Percentiles rank a stretch among this genome's conserved stretches.
Conservation (phyloP, 2,329 filamentous ascomycete genomes). For the Diaporthe ilicicola region DNA sequence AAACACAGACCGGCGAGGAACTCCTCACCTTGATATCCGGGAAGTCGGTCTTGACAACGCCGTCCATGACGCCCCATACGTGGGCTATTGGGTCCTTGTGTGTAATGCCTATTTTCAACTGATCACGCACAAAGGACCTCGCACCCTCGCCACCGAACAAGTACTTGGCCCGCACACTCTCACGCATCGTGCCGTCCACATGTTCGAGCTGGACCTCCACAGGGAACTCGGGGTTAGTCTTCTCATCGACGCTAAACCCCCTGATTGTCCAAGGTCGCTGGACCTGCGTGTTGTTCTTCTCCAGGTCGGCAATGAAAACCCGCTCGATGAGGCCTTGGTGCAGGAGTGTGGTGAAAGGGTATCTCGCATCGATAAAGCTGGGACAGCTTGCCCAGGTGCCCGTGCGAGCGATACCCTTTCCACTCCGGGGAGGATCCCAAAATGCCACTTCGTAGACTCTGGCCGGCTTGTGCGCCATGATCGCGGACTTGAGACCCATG, state of each 20-base stretch:
- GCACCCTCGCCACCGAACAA: conserved; percentile 78
- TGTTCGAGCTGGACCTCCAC: conserved; percentile 82
- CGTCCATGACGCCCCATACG: conserved; percentile 81
- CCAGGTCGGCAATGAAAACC: conserved; percentile 72
- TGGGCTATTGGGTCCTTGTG: conserved; percentile 75
- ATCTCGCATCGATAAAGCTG: conserved; percentile 78
- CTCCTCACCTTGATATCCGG: conserved; percentile 74
- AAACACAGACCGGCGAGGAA: not conserved
- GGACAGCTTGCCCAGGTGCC: conserved; percentile 89
- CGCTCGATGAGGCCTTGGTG: conserved; percentile 78
- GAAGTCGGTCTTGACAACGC: conserved; percentile 76
- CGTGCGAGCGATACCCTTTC: conserved; percentile 68
- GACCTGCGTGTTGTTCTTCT: conserved; percentile 66
- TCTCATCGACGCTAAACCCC: conserved; percentile 67
- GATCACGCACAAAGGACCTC: conserved; percentile 70
- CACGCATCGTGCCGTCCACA: conserved; percentile 73
- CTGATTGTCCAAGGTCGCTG: conserved; percentile 73
- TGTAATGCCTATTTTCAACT: conserved; percentile 75
- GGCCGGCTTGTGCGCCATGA: conserved; percentile 88
- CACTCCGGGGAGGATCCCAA: conserved; percentile 70
- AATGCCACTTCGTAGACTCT: conserved; percentile 83
- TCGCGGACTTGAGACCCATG: conserved; percentile 85
- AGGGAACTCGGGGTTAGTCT: conserved; percentile 71
- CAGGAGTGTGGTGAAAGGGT: conserved; percentile 74
- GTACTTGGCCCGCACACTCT: conserved; percentile 75